A percentile compares a stretch with the other conserved stretches of the same genome.
phyloP scores from a whole-genome alignment of 352 stramenopile species.

The Globisporangium nagaii region DNA sequence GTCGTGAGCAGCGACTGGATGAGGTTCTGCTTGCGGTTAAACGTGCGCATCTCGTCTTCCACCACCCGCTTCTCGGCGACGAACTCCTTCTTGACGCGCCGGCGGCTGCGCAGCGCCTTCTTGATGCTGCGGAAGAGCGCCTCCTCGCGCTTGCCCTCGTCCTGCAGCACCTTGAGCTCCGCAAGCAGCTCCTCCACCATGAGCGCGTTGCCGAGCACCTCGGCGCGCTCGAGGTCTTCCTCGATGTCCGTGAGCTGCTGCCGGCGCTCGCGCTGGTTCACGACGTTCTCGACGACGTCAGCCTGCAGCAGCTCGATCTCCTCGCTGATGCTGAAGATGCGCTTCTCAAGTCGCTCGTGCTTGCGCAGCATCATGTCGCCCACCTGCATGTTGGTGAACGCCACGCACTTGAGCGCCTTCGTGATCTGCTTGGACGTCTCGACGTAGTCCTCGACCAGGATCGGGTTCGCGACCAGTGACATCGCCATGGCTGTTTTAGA shows the following conservation, averaged over 20 bases:
- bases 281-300: slow-evolving; percentile 47
- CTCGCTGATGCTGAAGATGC: slow-evolving; percentile 32
- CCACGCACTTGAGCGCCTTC: slow-evolving; percentile 62
- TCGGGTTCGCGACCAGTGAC: slow-evolving; percentile 23
- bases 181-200: slow-evolving; percentile 42
- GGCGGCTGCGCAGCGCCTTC: slow-evolving; percentile 32
- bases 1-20: slow-evolving; percentile 50
- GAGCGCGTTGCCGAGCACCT: slow-evolving; percentile 42
- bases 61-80: slow-evolving; percentile 24
- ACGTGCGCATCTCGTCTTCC: slow-evolving; percentile 40
- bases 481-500: slow-evolving; percentile 19
- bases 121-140: slow-evolving; percentile 40
- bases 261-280: slow-evolving; percentile 37
- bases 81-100: slow-evolving; percentile 29
- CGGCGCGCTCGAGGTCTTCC: slow-evolving; percentile 46
- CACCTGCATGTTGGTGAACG: slow-evolving; percentile 56
- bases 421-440: slow-evolving; percentile 57
- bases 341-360: slow-evolving; percentile 36
- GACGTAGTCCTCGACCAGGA: slow-evolving; percentile 22
- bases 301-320: slow-evolving; percentile 49
- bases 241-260: slow-evolving; percentile 42
- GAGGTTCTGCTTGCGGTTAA: slow-evolving; percentile 52
- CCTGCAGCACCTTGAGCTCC: slow-evolving; percentile 40
- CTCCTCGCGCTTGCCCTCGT: slow-evolving; percentile 40
- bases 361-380: slow-evolving; percentile 49